Conservation (phyloP, 2,329 filamentous ascomycete species). For the Exophiala calicioides region DNA sequence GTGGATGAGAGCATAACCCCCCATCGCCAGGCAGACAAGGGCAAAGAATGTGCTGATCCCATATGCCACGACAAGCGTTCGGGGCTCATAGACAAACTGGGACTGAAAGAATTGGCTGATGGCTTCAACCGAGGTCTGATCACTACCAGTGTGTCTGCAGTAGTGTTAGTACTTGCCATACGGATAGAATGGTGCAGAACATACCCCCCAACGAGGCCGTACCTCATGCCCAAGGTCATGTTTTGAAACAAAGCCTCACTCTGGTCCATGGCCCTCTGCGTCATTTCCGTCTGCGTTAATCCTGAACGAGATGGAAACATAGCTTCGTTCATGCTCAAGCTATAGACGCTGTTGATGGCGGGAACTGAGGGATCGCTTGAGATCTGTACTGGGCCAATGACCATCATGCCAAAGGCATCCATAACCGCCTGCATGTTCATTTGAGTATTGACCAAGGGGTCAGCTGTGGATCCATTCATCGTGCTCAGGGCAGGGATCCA, state of each 20-base stretch:
- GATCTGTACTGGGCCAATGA: conserved; percentile 10
- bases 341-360: conserved; percentile 14
- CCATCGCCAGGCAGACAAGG: conserved; percentile 14
- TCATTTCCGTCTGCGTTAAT: conserved; percentile 9
- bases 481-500: conserved; percentile 14
- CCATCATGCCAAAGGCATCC: conserved; percentile 20
- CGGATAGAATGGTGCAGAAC: background rate
- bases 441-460: conserved; percentile 6
- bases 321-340: conserved; percentile 10
- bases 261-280: conserved; percentile 2
- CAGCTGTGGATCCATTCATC: conserved; percentile 4
- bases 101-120: conserved; percentile 5
- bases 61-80: conserved; percentile 17
- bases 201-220: conserved; percentile 13
- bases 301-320: conserved; percentile 9
- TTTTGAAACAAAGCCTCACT: conserved; percentile 21
- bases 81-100: conserved; percentile 21
- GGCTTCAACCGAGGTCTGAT: conserved; percentile 1
- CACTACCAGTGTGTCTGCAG: background rate
- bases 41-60: conserved; percentile 12
- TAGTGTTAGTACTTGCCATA: background rate
- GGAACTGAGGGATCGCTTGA: conserved; percentile 1
- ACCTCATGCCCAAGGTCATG: conserved; percentile 20
- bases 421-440: conserved; percentile 24
- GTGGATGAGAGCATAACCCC: conserved; percentile 16